Evolutionary conservation across 129 eudicot genomes (phyloP).

Genomic region (Pseudognaphalium luteoalbum): DNA sequence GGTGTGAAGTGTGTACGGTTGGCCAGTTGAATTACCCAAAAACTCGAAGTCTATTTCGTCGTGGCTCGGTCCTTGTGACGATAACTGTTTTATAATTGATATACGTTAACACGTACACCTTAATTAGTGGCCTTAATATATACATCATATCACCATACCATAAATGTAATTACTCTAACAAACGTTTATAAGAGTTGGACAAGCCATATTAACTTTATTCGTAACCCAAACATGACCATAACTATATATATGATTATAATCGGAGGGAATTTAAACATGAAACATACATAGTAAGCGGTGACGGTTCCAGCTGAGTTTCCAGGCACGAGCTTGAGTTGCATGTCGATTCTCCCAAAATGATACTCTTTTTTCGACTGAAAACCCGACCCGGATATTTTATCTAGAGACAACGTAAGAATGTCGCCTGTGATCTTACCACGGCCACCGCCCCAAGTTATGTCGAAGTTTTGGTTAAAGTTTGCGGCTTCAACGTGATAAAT

Average conservation of each 20-base stretch:
- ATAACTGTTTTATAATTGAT: conserved; percentile 23
- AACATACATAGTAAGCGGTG: conserved; percentile 32
- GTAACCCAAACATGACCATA: too few species aligned
- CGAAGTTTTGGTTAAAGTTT: conserved; percentile 35
- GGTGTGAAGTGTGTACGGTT: conserved; percentile 48
- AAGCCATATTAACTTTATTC: too few species aligned
- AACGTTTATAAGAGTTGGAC: too few species aligned
- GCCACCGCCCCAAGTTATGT: conserved; percentile 45
- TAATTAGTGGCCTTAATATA: not conserved
- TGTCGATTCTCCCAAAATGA: conserved; percentile 39
- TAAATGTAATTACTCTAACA: not conserved
- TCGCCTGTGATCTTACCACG: conserved; percentile 46
- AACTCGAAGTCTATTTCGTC: conserved; percentile 55
- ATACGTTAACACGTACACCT: not conserved
- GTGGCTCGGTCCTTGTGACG: conserved; percentile 18
- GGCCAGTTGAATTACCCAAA: conserved; percentile 43
- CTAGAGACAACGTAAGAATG: conserved; percentile 43
- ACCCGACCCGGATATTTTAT: conserved; percentile 45
- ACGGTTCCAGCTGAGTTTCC: conserved; percentile 56
- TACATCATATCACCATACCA: not conserved
- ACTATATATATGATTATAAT: too few species aligned
- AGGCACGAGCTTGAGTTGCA: conserved; percentile 48
- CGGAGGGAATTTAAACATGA: too few species aligned
- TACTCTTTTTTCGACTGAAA: conserved; percentile 40
- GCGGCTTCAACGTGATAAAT: not conserved